Conservation (phyloP, 495 filamentous ascomycete genomes). For the Penicillium mononematosum region DNA sequence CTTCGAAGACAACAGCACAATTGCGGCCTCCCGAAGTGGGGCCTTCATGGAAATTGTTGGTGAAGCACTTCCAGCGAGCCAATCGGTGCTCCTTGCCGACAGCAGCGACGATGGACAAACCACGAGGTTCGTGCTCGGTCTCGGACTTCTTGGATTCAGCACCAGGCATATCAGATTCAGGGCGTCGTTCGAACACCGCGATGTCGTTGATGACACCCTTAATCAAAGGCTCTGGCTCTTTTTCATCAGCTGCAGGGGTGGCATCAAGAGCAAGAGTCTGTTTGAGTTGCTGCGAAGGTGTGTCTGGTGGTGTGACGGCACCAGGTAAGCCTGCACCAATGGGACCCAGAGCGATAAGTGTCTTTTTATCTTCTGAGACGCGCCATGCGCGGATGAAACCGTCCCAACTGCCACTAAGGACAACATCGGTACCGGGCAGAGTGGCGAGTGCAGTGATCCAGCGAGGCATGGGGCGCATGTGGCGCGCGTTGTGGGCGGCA, state of each 20-base stretch:
- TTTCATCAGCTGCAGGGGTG: conserved; percentile 15
- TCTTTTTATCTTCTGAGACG: conserved; percentile 77
- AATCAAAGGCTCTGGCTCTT: conserved; percentile 40
- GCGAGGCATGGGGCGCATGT: conserved; percentile 55
- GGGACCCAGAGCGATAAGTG: conserved; percentile 67
- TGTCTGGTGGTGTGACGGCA: conserved; percentile 28
- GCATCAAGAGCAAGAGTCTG: conserved; percentile 33
- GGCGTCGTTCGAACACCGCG: conserved; percentile 68
- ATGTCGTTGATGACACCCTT: conserved; percentile 85
- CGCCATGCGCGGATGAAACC: conserved; percentile 83
- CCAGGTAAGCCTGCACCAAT: conserved; percentile 47
- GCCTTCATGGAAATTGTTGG: conserved; percentile 42
- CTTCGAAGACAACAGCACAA: conserved; percentile 76
- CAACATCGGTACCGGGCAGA: conserved; percentile 81
- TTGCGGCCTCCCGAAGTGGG: conserved; percentile 64
- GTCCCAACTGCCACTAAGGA: conserved; percentile 93
- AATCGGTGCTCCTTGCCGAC: conserved; percentile 83
- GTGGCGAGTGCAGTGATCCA: conserved; percentile 88
- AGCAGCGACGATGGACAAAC: conserved; percentile 75
- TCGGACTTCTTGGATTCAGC: conserved; percentile 52
- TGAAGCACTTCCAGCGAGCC: conserved; percentile 66
- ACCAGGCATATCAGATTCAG: conserved; percentile 31
- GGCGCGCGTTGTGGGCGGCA: conserved; percentile 53
- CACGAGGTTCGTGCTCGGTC: conserved; percentile 48
- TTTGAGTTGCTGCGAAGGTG: conserved; percentile 41